Evolutionary conservation across 2,329 filamentous ascomycete genomes (phyloP), one percentile per base, ranked within the genome.

Genomic region (Botryotinia convoluta): DNA sequence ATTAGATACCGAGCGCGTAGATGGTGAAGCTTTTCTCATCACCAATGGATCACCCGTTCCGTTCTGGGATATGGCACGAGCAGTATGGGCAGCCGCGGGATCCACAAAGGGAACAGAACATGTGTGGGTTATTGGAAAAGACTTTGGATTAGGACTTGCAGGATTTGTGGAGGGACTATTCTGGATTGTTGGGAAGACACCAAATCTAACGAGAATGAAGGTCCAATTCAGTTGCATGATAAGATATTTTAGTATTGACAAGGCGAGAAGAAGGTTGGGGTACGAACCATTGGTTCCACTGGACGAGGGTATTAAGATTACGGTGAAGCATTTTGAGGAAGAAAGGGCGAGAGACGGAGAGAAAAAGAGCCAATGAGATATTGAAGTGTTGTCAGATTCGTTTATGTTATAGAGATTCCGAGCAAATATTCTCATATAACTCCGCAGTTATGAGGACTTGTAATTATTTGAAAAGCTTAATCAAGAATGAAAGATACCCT

Each of bases 1-100:
- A n/a, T 86, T 93, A 54, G 89, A 92, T 82, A 84, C 90, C 83
- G 92, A 94, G 84, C 87, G 87, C 74, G 90, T 95, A 68, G 93
- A 95, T 81, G 96, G 95, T 74, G 91, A 98, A 82, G 91, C 91
- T 69, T 95, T 98, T 85, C 90, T 97, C 84, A 89, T 98, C 80
- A 96, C 94, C 73, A 98, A 98, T 82, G 93, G 94, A 48, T 70
- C 73, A 77, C 95, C 95, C 8, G 86, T 97, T 32, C 95, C 95
- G 82, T 97, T 97, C 83, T 97, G 96, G 90, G 94, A 97, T 82
- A 92, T 97, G 81, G 89, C 92, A 74, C 88, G 93, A 59, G 89
- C 90, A 57, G 87, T 97, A 64, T 98, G 93, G 93, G 84, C 84
- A 76, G 74, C 74, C 1, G 73, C 69, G 2, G 89, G 89, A 51